Percentiles rank a stretch among this genome's conserved stretches.
Evolutionary conservation across 2,329 filamentous ascomycete genomes (phyloP).

Genomic region (Exophiala bonariae): DNA sequence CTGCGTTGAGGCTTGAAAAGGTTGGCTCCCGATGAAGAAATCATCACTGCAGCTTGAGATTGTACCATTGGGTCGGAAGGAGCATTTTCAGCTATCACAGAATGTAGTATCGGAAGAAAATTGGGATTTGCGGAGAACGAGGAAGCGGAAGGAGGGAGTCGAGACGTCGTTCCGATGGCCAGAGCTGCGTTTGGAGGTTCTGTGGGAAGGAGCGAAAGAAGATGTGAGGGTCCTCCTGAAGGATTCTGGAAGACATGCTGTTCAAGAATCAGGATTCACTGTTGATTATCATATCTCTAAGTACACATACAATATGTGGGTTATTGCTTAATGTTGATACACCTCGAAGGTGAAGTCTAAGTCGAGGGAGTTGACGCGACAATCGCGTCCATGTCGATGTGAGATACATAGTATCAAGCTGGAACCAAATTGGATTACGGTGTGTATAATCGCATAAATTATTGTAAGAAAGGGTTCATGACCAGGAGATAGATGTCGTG

Average conservation of each 20-base stretch:
- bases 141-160: constrained; percentile 55
- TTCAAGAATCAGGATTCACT: background rate
- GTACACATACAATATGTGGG: constrained; percentile 22
- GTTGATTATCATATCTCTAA: too few species aligned
- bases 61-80: constrained; percentile 57
- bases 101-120: constrained; percentile 58
- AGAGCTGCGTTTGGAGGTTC: constrained; percentile 54
- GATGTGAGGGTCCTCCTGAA: constrained; percentile 34
- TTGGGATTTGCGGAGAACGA: constrained; percentile 57
- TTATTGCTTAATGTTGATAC: constrained; percentile 22
- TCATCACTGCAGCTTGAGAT: constrained; percentile 61
- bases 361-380: constrained; percentile 9
- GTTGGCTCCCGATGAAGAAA: constrained; percentile 52
- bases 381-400: constrained; percentile 1
- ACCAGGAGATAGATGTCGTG: too few species aligned
- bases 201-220: constrained; percentile 59
- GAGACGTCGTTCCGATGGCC: constrained; percentile 54
- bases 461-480: too few species aligned
- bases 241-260: constrained; percentile 38
- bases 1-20: constrained; percentile 35
- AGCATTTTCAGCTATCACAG: constrained; percentile 55
- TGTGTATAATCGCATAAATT: too few species aligned
- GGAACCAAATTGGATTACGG: too few species aligned
- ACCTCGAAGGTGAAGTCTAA: constrained; percentile 8
- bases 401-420: too few species aligned